Percentiles rank a stretch among this genome's conserved stretches.
Evolutionary conservation across 768 basidiomycete genomes (phyloP).

Genomic region (Boletus reticuloceps): DNA sequence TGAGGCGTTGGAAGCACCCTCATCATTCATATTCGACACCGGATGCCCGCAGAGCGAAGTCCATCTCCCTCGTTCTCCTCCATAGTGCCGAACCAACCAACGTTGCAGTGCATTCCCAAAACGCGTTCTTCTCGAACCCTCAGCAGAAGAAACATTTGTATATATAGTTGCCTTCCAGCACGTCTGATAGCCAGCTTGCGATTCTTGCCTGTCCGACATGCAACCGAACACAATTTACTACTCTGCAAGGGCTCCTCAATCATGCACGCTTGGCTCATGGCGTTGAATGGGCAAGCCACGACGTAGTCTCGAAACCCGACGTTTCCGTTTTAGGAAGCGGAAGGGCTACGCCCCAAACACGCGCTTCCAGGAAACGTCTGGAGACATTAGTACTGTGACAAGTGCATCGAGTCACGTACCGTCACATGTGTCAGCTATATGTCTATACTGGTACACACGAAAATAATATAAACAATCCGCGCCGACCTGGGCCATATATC

Average conservation of each 20-base stretch:
- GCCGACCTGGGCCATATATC: no score
- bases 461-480: no score
- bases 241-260: constrained; percentile 50
- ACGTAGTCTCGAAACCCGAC: no score
- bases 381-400: no score
- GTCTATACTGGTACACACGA: no score
- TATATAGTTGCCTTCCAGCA: constrained; percentile 33
- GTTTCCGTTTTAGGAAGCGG: no score
- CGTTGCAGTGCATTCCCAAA: constrained; percentile 20
- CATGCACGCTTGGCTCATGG: constrained; percentile 50
- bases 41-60: constrained; percentile 19
- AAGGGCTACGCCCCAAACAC: no score
- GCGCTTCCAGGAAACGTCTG: no score
- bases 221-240: constrained; percentile 46
- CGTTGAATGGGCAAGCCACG: constrained; percentile 45
- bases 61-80: constrained; percentile 24
- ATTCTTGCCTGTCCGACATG: constrained; percentile 44
- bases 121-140: constrained; percentile 27
- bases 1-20: constrained; percentile 38
- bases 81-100: constrained; percentile 9
- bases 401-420: no score
- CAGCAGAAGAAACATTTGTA: constrained; percentile 39
- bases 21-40: constrained; percentile 35
- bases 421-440: no score
- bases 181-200: constrained; percentile 29